phyloP scores from a whole-genome alignment of 768 basidiomycete genomes.

The Leccinum longicurvipes region DNA sequence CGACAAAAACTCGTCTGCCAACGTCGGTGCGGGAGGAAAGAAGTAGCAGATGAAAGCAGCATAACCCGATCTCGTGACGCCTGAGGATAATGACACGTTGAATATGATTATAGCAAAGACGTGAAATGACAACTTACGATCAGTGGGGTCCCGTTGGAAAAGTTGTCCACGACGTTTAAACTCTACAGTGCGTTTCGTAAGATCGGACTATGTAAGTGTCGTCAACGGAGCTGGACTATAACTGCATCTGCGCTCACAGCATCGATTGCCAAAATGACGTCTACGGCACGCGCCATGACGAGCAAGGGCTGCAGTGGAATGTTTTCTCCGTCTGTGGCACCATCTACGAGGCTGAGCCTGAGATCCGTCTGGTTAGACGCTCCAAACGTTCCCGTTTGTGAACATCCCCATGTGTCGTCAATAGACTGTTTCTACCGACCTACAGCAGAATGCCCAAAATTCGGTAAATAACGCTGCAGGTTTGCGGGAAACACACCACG shows the following conservation, averaged over 20 bases:
- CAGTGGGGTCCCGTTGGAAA: slow-evolving; percentile 24
- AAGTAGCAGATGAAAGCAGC: slow-evolving; percentile 35
- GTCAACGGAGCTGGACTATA: too few relatives aligned
- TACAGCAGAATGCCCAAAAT: neutral
- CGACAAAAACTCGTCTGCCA: slow-evolving; percentile 30
- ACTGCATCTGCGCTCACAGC: too few relatives aligned
- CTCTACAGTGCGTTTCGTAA: too few relatives aligned
- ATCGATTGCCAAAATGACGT: too few relatives aligned
- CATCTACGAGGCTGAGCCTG: too few relatives aligned
- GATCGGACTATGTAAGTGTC: too few relatives aligned
- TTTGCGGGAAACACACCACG: slow-evolving; percentile 17
- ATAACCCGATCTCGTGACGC: slow-evolving; percentile 37
- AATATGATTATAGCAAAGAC: neutral
- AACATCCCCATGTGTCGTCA: slow-evolving; percentile 19
- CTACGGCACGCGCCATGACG: too few relatives aligned
- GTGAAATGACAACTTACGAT: slow-evolving; percentile 17
- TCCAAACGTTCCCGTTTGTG: slow-evolving; percentile 29
- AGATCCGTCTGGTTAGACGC: too few relatives aligned
- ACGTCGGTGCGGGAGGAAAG: slow-evolving; percentile 31
- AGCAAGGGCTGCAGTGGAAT: too few relatives aligned
- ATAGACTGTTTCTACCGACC: slow-evolving; percentile 10
- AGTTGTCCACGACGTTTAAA: too few relatives aligned
- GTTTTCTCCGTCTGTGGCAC: too few relatives aligned
- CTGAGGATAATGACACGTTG: slow-evolving; percentile 5
- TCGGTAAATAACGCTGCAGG: too few relatives aligned